Evolutionary conservation across 1,284 basidiomycete species (phyloP).

Genomic region (Cutaneotrichosporon cutaneum): DNA sequence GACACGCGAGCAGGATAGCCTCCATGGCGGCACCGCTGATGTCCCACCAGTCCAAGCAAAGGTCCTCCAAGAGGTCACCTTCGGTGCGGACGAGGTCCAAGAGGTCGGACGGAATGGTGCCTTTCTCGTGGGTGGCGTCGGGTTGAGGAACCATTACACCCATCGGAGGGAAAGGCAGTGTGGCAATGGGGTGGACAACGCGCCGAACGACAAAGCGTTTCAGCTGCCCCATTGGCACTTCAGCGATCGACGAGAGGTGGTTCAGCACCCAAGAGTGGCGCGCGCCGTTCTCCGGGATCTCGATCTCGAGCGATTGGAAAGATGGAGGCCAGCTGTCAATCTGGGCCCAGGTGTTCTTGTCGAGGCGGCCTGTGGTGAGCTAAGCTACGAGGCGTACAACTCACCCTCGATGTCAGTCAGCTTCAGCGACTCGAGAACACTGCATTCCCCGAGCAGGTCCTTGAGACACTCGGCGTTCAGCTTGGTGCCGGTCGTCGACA

Average conservation of each 20-base stretch:
- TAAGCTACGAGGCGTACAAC: background rate
- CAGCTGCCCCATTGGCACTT: slow-evolving; percentile 31
- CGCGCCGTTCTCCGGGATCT: slow-evolving; percentile 26
- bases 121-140: slow-evolving; percentile 13
- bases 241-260: slow-evolving; percentile 33
- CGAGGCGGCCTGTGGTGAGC: slow-evolving; percentile 32
- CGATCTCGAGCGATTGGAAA: slow-evolving; percentile 26
- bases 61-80: slow-evolving; percentile 19
- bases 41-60: slow-evolving; percentile 40
- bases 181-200: slow-evolving; percentile 26
- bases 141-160: slow-evolving; percentile 15
- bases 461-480: slow-evolving; percentile 32
- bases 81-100: slow-evolving; percentile 21
- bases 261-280: slow-evolving; percentile 40
- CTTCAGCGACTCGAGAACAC: slow-evolving; percentile 23
- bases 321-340: slow-evolving; percentile 31
- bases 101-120: slow-evolving; percentile 22
- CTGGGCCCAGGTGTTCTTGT: slow-evolving; percentile 34
- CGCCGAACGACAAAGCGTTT: slow-evolving; percentile 28
- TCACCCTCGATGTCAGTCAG: slow-evolving; percentile 34
- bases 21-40: slow-evolving; percentile 22
- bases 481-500: slow-evolving; percentile 33
- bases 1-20: slow-evolving; percentile 21
- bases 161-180: slow-evolving; percentile 29
- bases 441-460: slow-evolving; percentile 28